Percentiles rank a stretch among this genome's conserved stretches.
These are phyloP conservation scores for Hebeloma cylindrosporum DNA, from an alignment of 768 basidiomycete genomes.

Conservation along the genomic window DNA sequence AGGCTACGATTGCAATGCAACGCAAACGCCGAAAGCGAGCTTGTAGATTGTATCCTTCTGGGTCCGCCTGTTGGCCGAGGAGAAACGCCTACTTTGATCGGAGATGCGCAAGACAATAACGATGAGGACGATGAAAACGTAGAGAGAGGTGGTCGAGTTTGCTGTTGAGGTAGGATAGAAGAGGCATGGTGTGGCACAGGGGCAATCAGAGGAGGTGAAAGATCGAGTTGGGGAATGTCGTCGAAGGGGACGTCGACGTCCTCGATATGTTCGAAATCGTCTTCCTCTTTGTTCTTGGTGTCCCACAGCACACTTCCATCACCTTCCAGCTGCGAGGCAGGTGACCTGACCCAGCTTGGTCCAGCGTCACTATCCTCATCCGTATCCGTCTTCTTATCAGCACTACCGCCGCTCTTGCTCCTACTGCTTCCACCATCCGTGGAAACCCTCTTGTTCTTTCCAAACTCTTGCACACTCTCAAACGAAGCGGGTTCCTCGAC, in stretches of 20 bases:
- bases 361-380: constrained; percentile 37
- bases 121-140: constrained; percentile 13
- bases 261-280: constrained; percentile 20
- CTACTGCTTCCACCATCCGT: background rate
- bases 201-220: constrained; percentile 12
- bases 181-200: constrained; percentile 9
- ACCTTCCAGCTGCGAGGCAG: constrained; percentile 22
- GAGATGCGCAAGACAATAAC: constrained; percentile 7
- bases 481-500: constrained; percentile 46
- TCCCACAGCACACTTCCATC: constrained; percentile 11
- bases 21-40: constrained; percentile 14
- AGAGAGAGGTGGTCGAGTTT: constrained; percentile 12
- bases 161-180: constrained; percentile 10
- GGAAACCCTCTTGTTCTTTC: constrained; percentile 9
- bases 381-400: constrained; percentile 13
- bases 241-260: constrained; percentile 19
- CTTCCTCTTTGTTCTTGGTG: constrained; percentile 12
- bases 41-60: constrained; percentile 25
- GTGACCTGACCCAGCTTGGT: constrained; percentile 54
- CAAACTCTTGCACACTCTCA: constrained; percentile 41
- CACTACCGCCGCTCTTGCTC: background rate
- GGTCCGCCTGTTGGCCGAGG: constrained; percentile 11
- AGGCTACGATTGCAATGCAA: background rate
- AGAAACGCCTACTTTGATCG: background rate
- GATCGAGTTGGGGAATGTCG: constrained; percentile 18